Conservation (phyloP, 805 yeast genomes). For the Lipomyces yamadae region DNA sequence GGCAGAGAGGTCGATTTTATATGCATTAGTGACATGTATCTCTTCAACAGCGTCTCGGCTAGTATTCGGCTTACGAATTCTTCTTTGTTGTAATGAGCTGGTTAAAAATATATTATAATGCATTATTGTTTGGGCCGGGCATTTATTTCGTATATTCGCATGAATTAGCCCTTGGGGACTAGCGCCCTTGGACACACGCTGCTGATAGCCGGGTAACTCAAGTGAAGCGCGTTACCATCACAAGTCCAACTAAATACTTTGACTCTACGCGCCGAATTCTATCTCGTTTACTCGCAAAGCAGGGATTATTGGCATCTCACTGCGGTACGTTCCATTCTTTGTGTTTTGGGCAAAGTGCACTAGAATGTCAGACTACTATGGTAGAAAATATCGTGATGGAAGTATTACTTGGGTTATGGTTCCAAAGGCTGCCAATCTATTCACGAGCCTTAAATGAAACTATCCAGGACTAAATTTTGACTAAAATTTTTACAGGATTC, state of each 20-base stretch:
- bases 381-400: too few relatives aligned
- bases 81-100: not conserved
- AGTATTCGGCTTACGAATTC: conserved; percentile 1
- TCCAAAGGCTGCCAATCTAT: not conserved
- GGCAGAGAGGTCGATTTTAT: conserved; percentile 19
- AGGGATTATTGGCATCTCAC: not conserved
- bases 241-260: not conserved
- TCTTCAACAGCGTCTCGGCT: not conserved
- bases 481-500: not conserved
- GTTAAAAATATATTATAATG: not conserved
- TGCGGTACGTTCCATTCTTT: not conserved
- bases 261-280: not conserved
- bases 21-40: conserved; percentile 31
- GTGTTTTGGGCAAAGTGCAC: not conserved
- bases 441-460: not conserved
- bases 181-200: too few relatives aligned
- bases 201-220: not conserved
- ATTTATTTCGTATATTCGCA: too few relatives aligned
- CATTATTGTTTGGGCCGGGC: too few relatives aligned
- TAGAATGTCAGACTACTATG: not conserved
- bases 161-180: too few relatives aligned
- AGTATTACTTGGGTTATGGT: not conserved
- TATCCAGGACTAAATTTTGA: not conserved
- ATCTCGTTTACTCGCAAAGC: not conserved
- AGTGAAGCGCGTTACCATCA: not conserved